Evolutionary conservation across 495 filamentous ascomycete genomes (phyloP).

Genomic region (Talaromyces nanjingensis): DNA sequence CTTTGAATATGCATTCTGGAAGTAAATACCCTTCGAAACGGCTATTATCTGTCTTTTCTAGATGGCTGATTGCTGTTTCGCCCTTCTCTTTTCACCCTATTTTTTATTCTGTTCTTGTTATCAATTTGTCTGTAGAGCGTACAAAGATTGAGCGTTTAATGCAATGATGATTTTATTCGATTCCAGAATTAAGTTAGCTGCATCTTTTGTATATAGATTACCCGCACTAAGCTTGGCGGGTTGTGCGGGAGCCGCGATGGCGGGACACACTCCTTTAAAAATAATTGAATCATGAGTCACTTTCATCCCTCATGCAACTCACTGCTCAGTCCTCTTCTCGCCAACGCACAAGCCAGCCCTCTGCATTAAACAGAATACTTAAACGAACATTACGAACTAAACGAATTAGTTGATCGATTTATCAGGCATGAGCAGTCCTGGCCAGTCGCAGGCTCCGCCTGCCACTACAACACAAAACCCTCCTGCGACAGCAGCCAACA

Average conservation of each 20-base stretch:
- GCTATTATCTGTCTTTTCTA: background rate
- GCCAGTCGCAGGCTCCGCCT: background rate
- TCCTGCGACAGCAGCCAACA: background rate
- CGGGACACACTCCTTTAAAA: background rate
- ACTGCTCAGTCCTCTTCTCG: background rate
- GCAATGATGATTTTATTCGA: background rate
- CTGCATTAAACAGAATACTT: no score
- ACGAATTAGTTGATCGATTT: background rate
- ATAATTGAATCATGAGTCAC: background rate
- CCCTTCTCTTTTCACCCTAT: slow-evolving; percentile 10
- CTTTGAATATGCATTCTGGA: background rate
- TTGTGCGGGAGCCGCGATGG: background rate
- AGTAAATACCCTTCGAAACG: slow-evolving; percentile 9
- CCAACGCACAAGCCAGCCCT: background rate
- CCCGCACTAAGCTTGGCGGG: background rate
- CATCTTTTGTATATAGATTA: no score
- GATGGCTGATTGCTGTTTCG: slow-evolving; percentile 4
- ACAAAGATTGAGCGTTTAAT: background rate
- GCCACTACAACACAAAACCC: background rate
- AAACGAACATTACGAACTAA: no score
- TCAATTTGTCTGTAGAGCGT: slow-evolving; percentile 14
- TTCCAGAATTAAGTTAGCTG: no score
- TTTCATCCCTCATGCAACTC: background rate
- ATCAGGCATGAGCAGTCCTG: slow-evolving; percentile 3
- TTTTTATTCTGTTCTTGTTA: slow-evolving; percentile 15